Evolutionary conservation across 148 eudicot species (phyloP).

Genomic region (Camellia granthamiana): DNA sequence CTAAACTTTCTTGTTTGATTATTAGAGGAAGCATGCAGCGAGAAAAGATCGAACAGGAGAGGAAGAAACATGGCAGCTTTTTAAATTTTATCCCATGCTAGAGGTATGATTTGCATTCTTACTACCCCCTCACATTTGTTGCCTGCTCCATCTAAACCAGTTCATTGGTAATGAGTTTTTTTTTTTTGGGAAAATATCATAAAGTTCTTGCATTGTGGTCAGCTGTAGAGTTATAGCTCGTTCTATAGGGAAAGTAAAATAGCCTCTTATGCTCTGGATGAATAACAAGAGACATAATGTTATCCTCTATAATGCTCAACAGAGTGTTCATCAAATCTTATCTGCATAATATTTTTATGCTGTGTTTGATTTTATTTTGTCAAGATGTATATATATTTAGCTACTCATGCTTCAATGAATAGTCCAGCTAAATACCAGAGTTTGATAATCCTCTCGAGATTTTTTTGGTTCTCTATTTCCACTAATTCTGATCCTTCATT

Average conservation of each 20-base stretch:
- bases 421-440: not conserved
- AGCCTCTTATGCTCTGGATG: not conserved
- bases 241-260: not conserved
- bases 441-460: not conserved
- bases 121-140: not conserved
- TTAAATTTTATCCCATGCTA: slow-evolving; percentile 83
- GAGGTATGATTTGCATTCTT: slow-evolving; percentile 52
- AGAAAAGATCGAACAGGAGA: slow-evolving; percentile 80
- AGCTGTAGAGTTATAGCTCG: not conserved
- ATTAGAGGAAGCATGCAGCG: slow-evolving; percentile 68
- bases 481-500: not conserved
- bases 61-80: slow-evolving; percentile 92
- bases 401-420: not conserved
- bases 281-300: not conserved
- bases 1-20: slow-evolving; percentile 19
- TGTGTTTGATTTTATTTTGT: not conserved
- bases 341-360: not conserved
- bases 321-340: not conserved
- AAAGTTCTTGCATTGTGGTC: not conserved
- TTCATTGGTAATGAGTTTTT: not conserved
- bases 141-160: not conserved
- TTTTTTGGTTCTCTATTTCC: not conserved
- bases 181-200: not conserved
- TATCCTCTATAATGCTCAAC: not conserved
- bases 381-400: not conserved